A percentile compares a stretch with the other conserved stretches of the same genome.
phyloP scores from a whole-genome alignment of 1,284 basidiomycete species.

The Puccinia polysora region DNA sequence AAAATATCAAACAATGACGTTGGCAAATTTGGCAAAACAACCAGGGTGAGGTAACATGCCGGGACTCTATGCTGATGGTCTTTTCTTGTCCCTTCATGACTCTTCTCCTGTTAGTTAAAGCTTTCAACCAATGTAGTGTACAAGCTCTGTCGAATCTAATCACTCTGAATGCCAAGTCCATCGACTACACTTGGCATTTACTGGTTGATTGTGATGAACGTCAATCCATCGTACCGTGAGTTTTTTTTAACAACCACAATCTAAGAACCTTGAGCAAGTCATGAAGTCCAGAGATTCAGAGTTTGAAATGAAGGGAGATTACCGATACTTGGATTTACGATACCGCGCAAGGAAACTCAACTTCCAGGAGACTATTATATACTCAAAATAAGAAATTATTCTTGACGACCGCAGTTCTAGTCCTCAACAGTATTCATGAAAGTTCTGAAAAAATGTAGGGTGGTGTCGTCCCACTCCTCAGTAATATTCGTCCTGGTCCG shows the following conservation, averaged over 20 bases:
- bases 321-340: no score
- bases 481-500: neutral
- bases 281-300: no score
- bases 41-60: neutral
- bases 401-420: neutral
- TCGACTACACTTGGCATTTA: constrained; percentile 1
- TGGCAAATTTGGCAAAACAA: neutral
- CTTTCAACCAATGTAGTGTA: constrained; percentile 11
- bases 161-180: neutral
- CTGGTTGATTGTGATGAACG: constrained; percentile 6
- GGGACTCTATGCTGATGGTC: no score
- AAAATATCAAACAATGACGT: neutral
- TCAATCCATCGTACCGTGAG: constrained; percentile 16
- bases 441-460: neutral
- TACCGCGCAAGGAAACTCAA: no score
- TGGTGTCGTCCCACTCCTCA: neutral
- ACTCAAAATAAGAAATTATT: constrained; percentile 3
- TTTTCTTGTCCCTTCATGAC: neutral
- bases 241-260: neutral
- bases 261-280: no score
- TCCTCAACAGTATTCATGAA: constrained; percentile 12
- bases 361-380: constrained; percentile 8
- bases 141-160: constrained; percentile 20
- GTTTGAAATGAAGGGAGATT: no score
- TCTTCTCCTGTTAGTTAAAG: neutral